These are phyloP conservation scores for Boletales sp. DNA, from an alignment of 768 basidiomycete species.

Conservation along the genomic window DNA sequence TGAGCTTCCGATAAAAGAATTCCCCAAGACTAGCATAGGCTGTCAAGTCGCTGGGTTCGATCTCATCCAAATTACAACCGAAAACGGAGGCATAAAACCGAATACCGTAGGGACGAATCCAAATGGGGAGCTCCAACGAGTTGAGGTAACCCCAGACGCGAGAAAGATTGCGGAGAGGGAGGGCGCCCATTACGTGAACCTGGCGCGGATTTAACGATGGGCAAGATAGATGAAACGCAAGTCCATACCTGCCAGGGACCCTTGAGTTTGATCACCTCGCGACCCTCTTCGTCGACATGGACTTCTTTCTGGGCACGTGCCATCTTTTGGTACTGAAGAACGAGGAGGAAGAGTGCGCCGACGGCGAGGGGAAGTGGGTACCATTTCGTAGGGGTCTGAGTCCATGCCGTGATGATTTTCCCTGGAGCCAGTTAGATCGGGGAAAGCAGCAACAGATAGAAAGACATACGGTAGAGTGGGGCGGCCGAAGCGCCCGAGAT, in stretches of 20 bases:
- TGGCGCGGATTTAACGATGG: constrained; percentile 24
- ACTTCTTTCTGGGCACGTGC: constrained; percentile 56
- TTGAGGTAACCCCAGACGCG: constrained; percentile 96
- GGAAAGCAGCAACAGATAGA: neutral
- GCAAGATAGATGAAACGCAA: neutral
- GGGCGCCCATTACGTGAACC: constrained; percentile 96
- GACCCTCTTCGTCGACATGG: constrained; percentile 77
- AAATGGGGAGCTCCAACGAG: constrained; percentile 87
- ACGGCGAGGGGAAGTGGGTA: constrained; percentile 91
- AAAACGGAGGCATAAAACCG: constrained; percentile 84
- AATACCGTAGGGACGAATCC: constrained; percentile 91
- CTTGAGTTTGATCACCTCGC: constrained; percentile 74
- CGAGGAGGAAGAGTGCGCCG: constrained; percentile 82
- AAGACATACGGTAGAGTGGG: constrained; percentile 48
- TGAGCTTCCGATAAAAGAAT: constrained; percentile 91
- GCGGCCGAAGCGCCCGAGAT: constrained; percentile 32
- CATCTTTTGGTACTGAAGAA: constrained; percentile 68
- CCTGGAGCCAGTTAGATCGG: constrained; percentile 34
- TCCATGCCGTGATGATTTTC: constrained; percentile 74
- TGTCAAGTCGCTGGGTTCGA: constrained; percentile 73
- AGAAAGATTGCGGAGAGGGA: constrained; percentile 93
- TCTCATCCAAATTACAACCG: constrained; percentile 91
- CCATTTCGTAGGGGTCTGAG: constrained; percentile 88
- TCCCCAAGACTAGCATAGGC: constrained; percentile 85
- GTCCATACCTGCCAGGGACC: constrained; percentile 87